Evolutionary conservation across 1,284 basidiomycete species (phyloP).

Genomic region (Wolfiporia cocos): DNA sequence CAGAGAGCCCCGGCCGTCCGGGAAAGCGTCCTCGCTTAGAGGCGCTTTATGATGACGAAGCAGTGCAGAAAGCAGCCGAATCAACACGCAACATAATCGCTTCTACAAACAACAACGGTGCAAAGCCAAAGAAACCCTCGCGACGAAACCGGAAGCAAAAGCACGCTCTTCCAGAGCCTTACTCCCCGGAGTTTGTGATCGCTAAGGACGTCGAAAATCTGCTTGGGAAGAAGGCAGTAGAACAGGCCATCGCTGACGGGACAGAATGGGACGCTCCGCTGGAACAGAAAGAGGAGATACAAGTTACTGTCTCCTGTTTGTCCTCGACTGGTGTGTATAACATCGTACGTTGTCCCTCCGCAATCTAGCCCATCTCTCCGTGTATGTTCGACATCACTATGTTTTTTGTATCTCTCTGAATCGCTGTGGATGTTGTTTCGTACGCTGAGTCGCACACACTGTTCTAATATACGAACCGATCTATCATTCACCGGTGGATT

Average conservation of each 20-base stretch:
- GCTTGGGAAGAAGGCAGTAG: conserved; percentile 57
- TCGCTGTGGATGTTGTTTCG: too few species aligned
- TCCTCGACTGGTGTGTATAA: conserved; percentile 58
- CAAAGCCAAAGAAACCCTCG: conserved; percentile 17
- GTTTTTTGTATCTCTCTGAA: too few species aligned
- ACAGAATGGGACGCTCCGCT: conserved; percentile 58
- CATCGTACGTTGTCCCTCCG: too few species aligned
- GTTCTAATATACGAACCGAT: too few species aligned
- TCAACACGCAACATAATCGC: background rate
- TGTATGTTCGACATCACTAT: conserved; percentile 9
- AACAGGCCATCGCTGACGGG: conserved; percentile 41
- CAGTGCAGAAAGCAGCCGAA: background rate
- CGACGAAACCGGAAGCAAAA: too few species aligned
- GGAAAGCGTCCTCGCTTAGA: background rate
- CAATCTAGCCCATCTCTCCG: background rate
- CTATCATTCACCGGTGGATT: too few species aligned
- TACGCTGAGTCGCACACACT: too few species aligned
- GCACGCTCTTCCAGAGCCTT: conserved; percentile 47
- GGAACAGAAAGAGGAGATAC: conserved; percentile 52
- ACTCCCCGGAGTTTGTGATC: conserved; percentile 71
- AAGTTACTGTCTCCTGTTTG: conserved; percentile 57
- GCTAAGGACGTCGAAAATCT: conserved; percentile 66
- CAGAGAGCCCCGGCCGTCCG: too few species aligned
- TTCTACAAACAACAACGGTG: background rate
- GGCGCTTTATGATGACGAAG: background rate